Evolutionary conservation across 1,284 basidiomycete genomes (phyloP).

Genomic region (Leucoagaricus sp.): DNA sequence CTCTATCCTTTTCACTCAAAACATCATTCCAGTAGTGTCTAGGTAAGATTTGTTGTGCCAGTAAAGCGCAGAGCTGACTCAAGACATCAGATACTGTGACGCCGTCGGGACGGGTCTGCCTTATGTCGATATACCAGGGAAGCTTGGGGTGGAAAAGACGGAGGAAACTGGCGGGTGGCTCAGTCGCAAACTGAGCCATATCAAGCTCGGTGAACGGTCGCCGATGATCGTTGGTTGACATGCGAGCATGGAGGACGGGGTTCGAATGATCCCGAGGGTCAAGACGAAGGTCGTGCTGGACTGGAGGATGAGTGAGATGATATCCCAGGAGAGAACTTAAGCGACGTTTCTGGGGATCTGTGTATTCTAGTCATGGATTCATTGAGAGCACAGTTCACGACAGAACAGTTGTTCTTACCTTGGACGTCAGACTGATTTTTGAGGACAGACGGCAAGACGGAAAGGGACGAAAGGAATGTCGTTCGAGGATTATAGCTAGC

Average conservation of each 20-base stretch:
- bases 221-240: slow-evolving; percentile 21
- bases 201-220: slow-evolving; percentile 29
- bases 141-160: slow-evolving; percentile 50
- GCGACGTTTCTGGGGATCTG: slow-evolving; percentile 27
- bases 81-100: slow-evolving; percentile 58
- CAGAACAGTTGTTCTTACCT: slow-evolving; percentile 16
- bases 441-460: slow-evolving; percentile 19
- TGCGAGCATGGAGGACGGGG: slow-evolving; percentile 31
- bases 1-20: slow-evolving; percentile 29
- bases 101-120: slow-evolving; percentile 46
- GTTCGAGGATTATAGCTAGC: slow-evolving; percentile 31
- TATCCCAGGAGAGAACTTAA: slow-evolving; percentile 39
- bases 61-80: slow-evolving; percentile 29
- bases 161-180: slow-evolving; percentile 46
- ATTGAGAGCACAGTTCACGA: not conserved
- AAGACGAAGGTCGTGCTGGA: slow-evolving; percentile 30
- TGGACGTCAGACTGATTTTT: slow-evolving; percentile 23
- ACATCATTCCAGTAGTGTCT: slow-evolving; percentile 37
- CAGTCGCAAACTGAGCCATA: slow-evolving; percentile 45
- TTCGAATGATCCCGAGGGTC: slow-evolving; percentile 20
- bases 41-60: slow-evolving; percentile 27
- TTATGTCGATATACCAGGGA: slow-evolving; percentile 61
- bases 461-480: slow-evolving; percentile 16
- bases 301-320: slow-evolving; percentile 23
- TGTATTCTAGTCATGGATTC: slow-evolving; percentile 26